Evolutionary conservation across 192 early-diverging fungal species (phyloP), one percentile per base, ranked within the genome.

Genomic region (Backusella macrospora): DNA sequence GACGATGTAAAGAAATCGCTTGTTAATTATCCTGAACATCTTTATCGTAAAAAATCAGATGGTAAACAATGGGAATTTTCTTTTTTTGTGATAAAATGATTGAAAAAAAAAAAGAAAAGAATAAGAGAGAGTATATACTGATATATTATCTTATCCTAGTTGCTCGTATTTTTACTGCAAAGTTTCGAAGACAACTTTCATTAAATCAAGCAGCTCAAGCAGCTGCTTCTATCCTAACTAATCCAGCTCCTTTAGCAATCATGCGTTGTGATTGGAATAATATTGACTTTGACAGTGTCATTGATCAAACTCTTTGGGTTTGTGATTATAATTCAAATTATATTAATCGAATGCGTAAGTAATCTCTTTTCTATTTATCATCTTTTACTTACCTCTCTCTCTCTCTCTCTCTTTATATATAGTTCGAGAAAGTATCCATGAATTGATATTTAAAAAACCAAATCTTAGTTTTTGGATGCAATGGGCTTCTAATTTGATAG

Each of bases 261-360:
- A 82, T 87, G 77, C 49, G 73, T 4, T 26, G 34, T 10, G 83
- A 87, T 34, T 87, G 86, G 86, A 76, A 78, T 21, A 16, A 48
- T 7, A 73, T 85, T 42, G 86, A 87, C 26, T 71, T 87, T 68
- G 84, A 77, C 26, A 70, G 65, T 39, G 73, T 87, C 39, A 62
- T 74, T 14, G 84, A 85, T 18, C 86, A 87, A 65, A 78, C 73
- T 13, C 65, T 79, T 10, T 87, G 86, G 86, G 73, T 85, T 23
- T 82, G 82, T 69, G 86, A 87, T 46, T 85, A 84, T 48, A 79
- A 78, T 16, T 71, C 75, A 23, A 59, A 45, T 6, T 78, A 84
- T 38, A 75, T 87, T 14, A 68, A 72, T 65, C 75, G 80, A 47
- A 80, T 83, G 26, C 71, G 82, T 81, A 74, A 48, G 55, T 16